Evolutionary conservation across 2,329 filamentous ascomycete species (phyloP).

Genomic region (Beauveria rudraprayagi): DNA sequence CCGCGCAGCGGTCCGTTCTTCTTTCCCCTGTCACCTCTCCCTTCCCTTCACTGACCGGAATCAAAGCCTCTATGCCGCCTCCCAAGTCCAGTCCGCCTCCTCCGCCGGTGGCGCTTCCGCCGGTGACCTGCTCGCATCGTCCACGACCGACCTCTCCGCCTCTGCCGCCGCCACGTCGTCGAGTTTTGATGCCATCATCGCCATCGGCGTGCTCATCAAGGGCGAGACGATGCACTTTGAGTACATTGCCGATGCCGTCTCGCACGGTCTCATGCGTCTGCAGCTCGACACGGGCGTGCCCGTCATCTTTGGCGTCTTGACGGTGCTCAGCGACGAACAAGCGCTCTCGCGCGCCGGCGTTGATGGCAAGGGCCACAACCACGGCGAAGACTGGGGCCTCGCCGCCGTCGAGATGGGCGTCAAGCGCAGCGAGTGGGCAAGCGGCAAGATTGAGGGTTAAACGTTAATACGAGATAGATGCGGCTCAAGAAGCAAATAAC

Average conservation of each 20-base stretch:
- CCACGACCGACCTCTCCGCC: constrained; percentile 57
- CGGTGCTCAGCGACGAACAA: constrained; percentile 81
- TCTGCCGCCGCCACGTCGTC: constrained; percentile 35
- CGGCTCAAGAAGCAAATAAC: too few relatives aligned
- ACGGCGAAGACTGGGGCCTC: constrained; percentile 92
- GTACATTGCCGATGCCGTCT: constrained; percentile 89
- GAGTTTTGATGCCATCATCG: constrained; percentile 89
- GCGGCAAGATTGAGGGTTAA: constrained; percentile 51
- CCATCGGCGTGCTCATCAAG: constrained; percentile 94
- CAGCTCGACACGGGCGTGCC: constrained; percentile 84
- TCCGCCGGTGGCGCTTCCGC: constrained; percentile 54
- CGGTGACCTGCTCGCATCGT: constrained; percentile 66
- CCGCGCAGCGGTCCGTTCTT: constrained; percentile 64
- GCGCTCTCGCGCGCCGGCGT: constrained; percentile 78
- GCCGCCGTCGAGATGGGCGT: constrained; percentile 90
- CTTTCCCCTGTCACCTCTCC: constrained; percentile 2
- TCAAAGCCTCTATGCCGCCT: constrained; percentile 69
- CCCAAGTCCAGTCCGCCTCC: constrained; percentile 70
- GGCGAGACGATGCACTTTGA: constrained; percentile 99
- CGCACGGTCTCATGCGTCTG: constrained; percentile 87
- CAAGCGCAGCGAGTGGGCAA: constrained; percentile 77
- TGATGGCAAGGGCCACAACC: constrained; percentile 64
- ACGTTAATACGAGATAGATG: not conserved
- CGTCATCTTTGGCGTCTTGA: constrained; percentile 86
- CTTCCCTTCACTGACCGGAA: constrained; percentile 13